Percentiles rank a stretch among this genome's conserved stretches.
Conservation (phyloP, 2,329 filamentous ascomycete genomes). For the Aspergillus fumigatiaffinis region DNA sequence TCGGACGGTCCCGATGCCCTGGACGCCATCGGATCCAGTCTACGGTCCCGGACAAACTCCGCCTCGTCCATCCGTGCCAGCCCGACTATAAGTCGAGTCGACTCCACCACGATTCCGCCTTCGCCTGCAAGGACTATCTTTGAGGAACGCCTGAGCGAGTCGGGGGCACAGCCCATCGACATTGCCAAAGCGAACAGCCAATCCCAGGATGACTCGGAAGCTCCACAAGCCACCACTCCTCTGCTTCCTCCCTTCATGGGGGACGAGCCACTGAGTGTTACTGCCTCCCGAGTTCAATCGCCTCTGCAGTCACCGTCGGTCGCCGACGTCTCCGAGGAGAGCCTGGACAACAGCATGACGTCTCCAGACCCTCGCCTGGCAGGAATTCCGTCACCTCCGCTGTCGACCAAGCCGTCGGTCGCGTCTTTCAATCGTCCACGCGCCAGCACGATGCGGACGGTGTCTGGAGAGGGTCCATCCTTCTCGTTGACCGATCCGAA, state of each 20-base stretch:
- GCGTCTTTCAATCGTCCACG: constrained; percentile 64
- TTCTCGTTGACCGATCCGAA: constrained; percentile 62
- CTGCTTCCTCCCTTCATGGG: constrained; percentile 78
- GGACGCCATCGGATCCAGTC: constrained; percentile 25
- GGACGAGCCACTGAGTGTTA: constrained; percentile 45
- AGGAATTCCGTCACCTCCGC: constrained; percentile 61
- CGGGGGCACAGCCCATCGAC: constrained; percentile 50
- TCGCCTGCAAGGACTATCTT: constrained; percentile 63
- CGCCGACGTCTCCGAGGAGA: constrained; percentile 52
- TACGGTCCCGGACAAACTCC: constrained; percentile 42
- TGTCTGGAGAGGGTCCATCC: constrained; percentile 49
- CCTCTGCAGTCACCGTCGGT: constrained; percentile 83
- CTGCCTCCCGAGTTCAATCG: constrained; percentile 62
- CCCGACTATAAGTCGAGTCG: constrained; percentile 40
- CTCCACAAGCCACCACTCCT: constrained; percentile 72
- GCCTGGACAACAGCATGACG: constrained; percentile 44
- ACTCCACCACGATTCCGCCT: constrained; percentile 52
- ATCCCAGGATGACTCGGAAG: constrained; percentile 47
- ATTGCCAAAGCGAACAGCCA: constrained; percentile 51
- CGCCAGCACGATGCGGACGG: constrained; percentile 39
- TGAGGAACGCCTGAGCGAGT: constrained; percentile 49
- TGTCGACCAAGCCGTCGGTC: constrained; percentile 73
- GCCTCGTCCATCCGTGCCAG: constrained; percentile 38
- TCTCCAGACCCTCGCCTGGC: constrained; percentile 44
- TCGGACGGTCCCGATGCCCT: constrained; percentile 32